These are phyloP conservation scores for Saccharomycopsis schoenii DNA, from an alignment of 805 yeast species.

Conservation along the genomic window DNA sequence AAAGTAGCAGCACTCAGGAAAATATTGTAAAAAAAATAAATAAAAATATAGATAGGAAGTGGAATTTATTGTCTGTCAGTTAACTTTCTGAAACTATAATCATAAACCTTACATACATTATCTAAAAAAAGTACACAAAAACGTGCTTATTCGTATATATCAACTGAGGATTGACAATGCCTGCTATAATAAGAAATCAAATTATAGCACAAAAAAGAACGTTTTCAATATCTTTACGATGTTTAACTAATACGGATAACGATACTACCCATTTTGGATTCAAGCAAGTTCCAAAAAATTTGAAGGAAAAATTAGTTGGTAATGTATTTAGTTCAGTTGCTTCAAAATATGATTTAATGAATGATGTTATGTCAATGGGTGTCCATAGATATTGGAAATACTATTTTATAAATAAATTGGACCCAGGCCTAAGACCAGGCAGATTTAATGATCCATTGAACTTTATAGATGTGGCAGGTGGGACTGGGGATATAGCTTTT, in stretches of 20 bases:
- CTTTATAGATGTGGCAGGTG: conserved; percentile 96
- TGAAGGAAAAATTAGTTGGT: conserved; percentile 75
- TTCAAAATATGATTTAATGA: conserved; percentile 89
- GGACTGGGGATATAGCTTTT: conserved; percentile 97
- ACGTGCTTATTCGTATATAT: not conserved
- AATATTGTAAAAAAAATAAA: no score
- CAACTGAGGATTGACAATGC: not conserved
- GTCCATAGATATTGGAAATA: conserved; percentile 92
- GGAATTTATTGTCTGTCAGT: no score
- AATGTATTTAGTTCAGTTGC: conserved; percentile 94
- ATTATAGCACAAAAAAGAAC: not conserved
- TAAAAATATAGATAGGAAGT: no score
- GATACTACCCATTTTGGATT: conserved; percentile 92
- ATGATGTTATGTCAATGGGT: conserved; percentile 96
- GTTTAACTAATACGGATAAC: not conserved
- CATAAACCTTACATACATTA: not conserved
- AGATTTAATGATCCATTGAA: conserved; percentile 54
- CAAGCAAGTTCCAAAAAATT: conserved; percentile 65
- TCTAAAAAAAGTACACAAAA: not conserved
- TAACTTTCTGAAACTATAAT: not conserved
- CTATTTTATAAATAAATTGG: conserved; percentile 77
- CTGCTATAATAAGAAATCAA: not conserved
- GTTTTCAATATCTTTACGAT: not conserved
- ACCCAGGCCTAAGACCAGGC: conserved; percentile 90
- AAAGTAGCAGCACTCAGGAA: no score